Percentiles rank a stretch among this genome's conserved stretches.
Conservation (phyloP, 257 asterid genomes). For the Solanum sitiens region DNA sequence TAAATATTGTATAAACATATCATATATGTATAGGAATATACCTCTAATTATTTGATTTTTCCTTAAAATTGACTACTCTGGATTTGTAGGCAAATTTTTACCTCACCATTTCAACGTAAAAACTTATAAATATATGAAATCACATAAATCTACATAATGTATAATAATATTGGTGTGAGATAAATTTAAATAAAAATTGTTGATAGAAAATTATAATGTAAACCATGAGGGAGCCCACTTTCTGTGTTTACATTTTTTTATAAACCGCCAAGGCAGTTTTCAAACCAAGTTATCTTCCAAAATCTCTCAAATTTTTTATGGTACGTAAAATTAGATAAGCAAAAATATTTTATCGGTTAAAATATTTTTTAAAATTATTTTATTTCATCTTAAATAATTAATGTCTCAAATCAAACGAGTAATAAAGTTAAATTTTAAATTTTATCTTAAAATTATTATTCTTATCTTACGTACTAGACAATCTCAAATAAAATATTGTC, state of each 20-base stretch:
- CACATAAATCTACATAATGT: background rate
- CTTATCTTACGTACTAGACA: background rate
- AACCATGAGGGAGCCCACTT: background rate
- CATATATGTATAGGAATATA: too few relatives aligned
- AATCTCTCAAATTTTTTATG: background rate
- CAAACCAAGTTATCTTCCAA: background rate
- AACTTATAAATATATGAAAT: background rate
- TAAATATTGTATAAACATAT: too few relatives aligned
- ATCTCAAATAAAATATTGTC: background rate
- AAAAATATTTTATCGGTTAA: background rate
- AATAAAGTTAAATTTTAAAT: background rate
- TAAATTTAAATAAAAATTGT: background rate
- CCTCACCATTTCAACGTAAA: background rate
- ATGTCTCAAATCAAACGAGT: background rate
- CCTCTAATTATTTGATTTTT: too few relatives aligned
- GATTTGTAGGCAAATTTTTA: background rate
- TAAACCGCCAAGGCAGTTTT: background rate
- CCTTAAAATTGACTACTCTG: background rate
- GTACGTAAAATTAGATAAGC: accelerated
- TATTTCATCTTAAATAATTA: too few relatives aligned
- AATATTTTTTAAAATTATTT: background rate
- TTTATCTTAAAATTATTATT: background rate
- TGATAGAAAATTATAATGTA: background rate
- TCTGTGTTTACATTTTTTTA: background rate
- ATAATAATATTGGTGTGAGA: background rate